phyloP scores from a whole-genome alignment of 805 yeast genomes.

The Saccharomycopsis guyanensis region DNA sequence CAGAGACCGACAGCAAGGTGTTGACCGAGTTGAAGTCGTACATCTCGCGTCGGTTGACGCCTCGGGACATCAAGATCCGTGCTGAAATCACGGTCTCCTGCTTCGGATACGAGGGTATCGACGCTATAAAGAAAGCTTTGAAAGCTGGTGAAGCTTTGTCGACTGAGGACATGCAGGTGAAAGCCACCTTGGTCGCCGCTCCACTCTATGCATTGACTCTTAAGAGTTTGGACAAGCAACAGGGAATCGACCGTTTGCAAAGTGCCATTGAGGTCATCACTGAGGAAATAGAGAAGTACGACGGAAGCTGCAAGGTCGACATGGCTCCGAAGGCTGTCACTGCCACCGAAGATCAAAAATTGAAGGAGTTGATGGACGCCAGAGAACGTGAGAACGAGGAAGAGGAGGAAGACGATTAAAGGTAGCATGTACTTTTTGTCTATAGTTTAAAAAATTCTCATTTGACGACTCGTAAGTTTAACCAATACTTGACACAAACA shows the following conservation, averaged over 20 bases:
- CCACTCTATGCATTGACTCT: conserved; percentile 92
- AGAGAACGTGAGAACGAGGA: conserved; percentile 84
- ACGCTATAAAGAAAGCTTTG: conserved; percentile 88
- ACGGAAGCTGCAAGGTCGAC: conserved; percentile 84
- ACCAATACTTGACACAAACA: too few relatives aligned
- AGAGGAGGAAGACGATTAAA: conserved; percentile 66
- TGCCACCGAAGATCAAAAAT: conserved; percentile 96
- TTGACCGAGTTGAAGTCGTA: conserved; percentile 80
- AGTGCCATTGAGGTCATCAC: conserved; percentile 73
- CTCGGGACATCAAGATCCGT: conserved; percentile 95
- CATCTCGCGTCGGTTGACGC: conserved; percentile 89
- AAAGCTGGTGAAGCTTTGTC: conserved; percentile 77
- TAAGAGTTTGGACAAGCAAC: conserved; percentile 84
- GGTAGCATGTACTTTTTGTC: too few relatives aligned
- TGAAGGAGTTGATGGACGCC: conserved; percentile 90
- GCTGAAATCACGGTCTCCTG: conserved; percentile 99
- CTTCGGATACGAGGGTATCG: conserved; percentile 94
- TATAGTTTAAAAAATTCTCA: too few relatives aligned
- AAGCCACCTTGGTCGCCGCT: conserved; percentile 94
- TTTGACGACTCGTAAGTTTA: too few relatives aligned
- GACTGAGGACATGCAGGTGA: conserved; percentile 80
- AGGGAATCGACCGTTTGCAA: conserved; percentile 74
- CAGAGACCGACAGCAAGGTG: conserved; percentile 58
- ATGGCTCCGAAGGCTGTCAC: conserved; percentile 99
- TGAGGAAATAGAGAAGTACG: conserved; percentile 59